A percentile compares a stretch with the other conserved stretches of the same genome.
phyloP scores from a whole-genome alignment of 306 rosid genomes.

The Cajanus cajan region DNA sequence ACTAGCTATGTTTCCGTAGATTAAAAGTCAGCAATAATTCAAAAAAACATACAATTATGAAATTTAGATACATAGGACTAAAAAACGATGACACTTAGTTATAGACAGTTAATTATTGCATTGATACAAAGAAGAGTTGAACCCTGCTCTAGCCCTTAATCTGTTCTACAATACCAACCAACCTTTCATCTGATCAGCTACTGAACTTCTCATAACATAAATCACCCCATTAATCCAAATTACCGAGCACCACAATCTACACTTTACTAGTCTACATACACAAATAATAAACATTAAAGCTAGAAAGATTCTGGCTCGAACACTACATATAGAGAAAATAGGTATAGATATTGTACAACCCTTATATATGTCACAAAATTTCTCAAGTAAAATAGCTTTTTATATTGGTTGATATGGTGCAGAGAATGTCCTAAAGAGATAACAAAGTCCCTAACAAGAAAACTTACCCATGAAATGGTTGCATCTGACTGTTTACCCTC shows the following conservation, averaged over 20 bases:
- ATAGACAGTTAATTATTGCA: background rate
- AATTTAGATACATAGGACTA: background rate
- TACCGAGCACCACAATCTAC: too few relatives aligned
- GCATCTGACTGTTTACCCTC: slow-evolving; percentile 28
- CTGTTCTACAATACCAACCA: background rate
- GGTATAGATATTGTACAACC: background rate
- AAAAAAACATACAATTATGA: background rate
- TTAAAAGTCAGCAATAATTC: background rate
- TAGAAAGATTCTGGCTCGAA: background rate
- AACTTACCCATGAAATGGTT: slow-evolving; percentile 42
- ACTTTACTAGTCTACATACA: background rate
- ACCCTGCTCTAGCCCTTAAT: background rate
- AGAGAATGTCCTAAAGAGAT: background rate
- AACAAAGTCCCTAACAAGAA: background rate
- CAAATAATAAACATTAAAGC: background rate
- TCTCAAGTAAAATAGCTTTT: background rate
- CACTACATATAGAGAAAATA: background rate
- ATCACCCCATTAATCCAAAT: too few relatives aligned
- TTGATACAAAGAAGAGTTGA: background rate
- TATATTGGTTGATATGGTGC: background rate
- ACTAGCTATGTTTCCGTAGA: background rate
- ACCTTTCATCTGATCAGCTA: background rate
- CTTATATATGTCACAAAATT: background rate
- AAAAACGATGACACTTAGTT: background rate
- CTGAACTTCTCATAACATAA: background rate